Evolutionary conservation across 495 filamentous ascomycete genomes (phyloP).

Genomic region (Neurospora sp.): DNA sequence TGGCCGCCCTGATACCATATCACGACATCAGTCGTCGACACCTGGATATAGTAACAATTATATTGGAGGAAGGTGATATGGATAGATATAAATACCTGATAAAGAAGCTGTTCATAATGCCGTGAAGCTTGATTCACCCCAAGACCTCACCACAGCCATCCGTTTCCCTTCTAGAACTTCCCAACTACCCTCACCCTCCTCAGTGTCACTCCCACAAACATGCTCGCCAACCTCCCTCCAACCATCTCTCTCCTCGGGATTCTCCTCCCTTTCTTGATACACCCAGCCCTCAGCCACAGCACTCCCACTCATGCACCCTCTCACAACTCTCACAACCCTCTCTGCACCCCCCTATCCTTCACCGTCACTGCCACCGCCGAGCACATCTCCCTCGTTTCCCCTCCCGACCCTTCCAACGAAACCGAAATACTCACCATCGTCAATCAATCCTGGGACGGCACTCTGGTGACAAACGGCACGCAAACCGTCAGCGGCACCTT

Average conservation of each 20-base stretch:
- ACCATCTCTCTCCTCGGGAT: background rate
- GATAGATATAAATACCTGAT: background rate
- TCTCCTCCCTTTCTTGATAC: background rate
- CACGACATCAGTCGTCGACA: background rate
- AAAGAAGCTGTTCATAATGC: background rate
- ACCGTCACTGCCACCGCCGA: background rate
- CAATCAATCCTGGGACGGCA: background rate
- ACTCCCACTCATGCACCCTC: background rate
- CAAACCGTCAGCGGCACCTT: background rate
- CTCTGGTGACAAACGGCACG: background rate
- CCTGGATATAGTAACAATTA: background rate
- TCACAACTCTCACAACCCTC: background rate
- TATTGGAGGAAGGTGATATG: background rate
- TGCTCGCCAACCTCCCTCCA: background rate
- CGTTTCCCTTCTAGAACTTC: background rate
- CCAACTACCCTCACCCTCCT: background rate
- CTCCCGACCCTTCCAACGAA: conserved; percentile 1
- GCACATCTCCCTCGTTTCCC: background rate
- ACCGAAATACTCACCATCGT: background rate
- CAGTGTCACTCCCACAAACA: background rate
- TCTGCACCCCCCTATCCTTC: conserved; percentile 3
- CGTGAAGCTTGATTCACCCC: background rate
- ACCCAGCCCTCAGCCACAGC: background rate
- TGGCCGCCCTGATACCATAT: background rate
- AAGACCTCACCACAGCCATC: background rate